A percentile compares a stretch with the other conserved stretches of the same genome.
Conservation (phyloP, 169 alveolate genomes). For the Cryptosporidium parvum region DNA sequence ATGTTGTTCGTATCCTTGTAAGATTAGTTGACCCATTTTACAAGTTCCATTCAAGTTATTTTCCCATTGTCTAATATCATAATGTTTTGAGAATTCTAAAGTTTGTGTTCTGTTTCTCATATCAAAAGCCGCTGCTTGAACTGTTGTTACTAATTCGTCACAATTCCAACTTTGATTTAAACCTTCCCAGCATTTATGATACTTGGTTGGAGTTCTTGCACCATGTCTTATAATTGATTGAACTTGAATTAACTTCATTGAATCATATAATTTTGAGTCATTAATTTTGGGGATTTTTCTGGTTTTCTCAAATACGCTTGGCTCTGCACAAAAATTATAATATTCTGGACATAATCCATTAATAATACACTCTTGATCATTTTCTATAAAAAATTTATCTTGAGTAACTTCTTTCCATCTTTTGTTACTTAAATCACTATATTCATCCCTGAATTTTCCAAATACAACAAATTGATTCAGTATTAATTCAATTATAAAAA, state of each 20-base stretch:
- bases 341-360: constrained; percentile 61
- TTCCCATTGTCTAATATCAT: constrained; percentile 72
- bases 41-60: constrained; percentile 73
- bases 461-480: neutral
- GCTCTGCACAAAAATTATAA: constrained; percentile 51
- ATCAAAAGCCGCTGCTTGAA: constrained; percentile 71
- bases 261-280: neutral
- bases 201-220: constrained; percentile 75
- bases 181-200: constrained; percentile 70
- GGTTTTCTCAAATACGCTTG: constrained; percentile 34
- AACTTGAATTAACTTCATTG: constrained; percentile 48
- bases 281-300: constrained; percentile 44
- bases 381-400: neutral
- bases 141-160: constrained; percentile 61
- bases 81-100: constrained; percentile 67
- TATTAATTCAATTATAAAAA: too few relatives aligned
- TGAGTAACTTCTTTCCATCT: neutral
- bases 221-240: constrained; percentile 72
- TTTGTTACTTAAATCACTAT: too few relatives aligned
- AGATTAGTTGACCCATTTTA: constrained; percentile 69
- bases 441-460: neutral
- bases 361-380: constrained; percentile 1
- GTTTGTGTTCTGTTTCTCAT: constrained; percentile 52
- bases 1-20: constrained; percentile 66
- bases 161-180: constrained; percentile 67